Base-by-base conservation (phyloP, 2,329 filamentous ascomycete genomes). In the Fusarium sp. region DNA sequence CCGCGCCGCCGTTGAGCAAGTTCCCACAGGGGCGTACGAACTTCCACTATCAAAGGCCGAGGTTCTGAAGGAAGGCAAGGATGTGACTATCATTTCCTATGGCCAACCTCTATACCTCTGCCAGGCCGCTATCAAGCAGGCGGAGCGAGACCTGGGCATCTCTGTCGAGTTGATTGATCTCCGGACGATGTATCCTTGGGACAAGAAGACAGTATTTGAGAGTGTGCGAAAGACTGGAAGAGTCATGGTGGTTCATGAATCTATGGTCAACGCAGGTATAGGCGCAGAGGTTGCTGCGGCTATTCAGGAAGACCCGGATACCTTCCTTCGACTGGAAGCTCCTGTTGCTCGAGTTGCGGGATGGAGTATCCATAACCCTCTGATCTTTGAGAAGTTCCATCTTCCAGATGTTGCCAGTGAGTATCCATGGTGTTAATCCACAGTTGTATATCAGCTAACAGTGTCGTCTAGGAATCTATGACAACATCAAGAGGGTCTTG, bases 131-230 rank as follows among this genome's bases (percentile, higher is more conserved):
- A 93, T 97, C 71, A 88, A 91, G 69, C 92, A 91, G 24, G 93
- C 94, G 6, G 89, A 91, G 79, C 91, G 95, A 81, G 94, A 94
- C 73, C 87, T 95, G 57, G 94, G 93, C 8, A 77, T 95, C 64
- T 93, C 89, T 6, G 89, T 95, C 18, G 95, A 98, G 86, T 86
- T 98, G 67, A 95, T 98, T 69, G 95, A 98, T 80, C 84, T 98
- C 67, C 88, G 95, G 66, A 97, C 95, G 0, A 88, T 98, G 61
- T 98, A 97, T 79, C 95, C 95, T 0, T 98, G 95, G 95, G 95
- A 98, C 81, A 91, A 94, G 78, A 88, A 92, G 80, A 93, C 93
- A 0, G 89, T 98, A 2, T 87, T 97, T 69, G 86, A 92, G 63
- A 98, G 95, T 74, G 95, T 97, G 16, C 90, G 89, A 77, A 97